phyloP scores from a whole-genome alignment of 176 grass and related monocot genomes.

The Eremochloa ophiuroides region DNA sequence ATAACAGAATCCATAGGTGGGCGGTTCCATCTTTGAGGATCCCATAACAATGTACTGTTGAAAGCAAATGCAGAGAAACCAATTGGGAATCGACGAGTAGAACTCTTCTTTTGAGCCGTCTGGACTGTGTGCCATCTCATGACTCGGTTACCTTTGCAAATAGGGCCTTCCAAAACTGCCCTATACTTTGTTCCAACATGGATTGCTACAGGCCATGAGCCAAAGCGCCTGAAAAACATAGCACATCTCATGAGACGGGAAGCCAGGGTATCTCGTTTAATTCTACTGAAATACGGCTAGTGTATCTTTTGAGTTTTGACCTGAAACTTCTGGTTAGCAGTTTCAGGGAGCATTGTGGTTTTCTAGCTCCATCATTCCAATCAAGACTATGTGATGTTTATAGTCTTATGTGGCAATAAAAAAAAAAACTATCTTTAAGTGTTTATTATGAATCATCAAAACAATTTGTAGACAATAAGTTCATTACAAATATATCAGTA shows the following conservation, averaged over 20 bases:
- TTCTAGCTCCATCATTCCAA: background rate
- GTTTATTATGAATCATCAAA: background rate
- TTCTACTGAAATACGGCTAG: constrained; percentile 18
- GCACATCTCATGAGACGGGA: background rate
- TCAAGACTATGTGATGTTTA: background rate
- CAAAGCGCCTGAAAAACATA: constrained; percentile 59
- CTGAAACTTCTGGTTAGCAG: background rate
- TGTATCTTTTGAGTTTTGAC: background rate
- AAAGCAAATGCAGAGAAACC: constrained; percentile 79
- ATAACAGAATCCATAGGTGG: constrained; percentile 62
- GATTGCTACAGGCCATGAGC: constrained; percentile 80
- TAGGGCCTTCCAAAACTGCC: constrained; percentile 69
- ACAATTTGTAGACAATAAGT: background rate
- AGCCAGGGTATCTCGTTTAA: background rate
- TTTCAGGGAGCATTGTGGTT: constrained; percentile 14
- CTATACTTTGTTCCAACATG: constrained; percentile 51
- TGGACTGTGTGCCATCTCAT: constrained; percentile 61
- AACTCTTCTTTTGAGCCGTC: constrained; percentile 35
- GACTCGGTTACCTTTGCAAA: constrained; percentile 79
- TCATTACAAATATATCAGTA: background rate
- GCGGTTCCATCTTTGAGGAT: constrained; percentile 73
- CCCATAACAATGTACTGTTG: constrained; percentile 91
- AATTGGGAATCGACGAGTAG: constrained; percentile 54
- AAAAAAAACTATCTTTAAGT: background rate
- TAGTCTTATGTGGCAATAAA: background rate